Base-by-base conservation (phyloP, 139 green algal genomes). In the Tetradesmus lagerheimii region DNA sequence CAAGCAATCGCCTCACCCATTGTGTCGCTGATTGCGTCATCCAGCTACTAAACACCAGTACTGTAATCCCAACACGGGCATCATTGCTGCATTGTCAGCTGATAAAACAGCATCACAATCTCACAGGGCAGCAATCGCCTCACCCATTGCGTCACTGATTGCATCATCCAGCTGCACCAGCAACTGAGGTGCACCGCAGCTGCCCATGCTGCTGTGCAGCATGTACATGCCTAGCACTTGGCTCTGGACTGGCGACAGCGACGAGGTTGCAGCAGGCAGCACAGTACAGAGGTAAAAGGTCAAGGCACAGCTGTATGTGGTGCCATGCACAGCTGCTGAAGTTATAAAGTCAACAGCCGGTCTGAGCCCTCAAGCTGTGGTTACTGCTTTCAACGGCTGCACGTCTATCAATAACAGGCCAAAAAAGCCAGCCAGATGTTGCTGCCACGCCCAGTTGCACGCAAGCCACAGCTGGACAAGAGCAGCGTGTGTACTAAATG, bases 61-160 rank as follows among this genome's bases (percentile, higher is more conserved):
- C n/a, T n/a, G n/a, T n/a, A n/a, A n/a, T n/a, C n/a, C n/a, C n/a
- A n/a, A n/a, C n/a, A n/a, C n/a, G n/a, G n/a, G n/a, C n/a, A n/a
- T n/a, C n/a, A n/a, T n/a, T n/a, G n/a, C n/a, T n/a, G n/a, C n/a
- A n/a, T n/a, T n/a, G n/a, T n/a, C n/a, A n/a, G n/a, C n/a, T n/a
- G n/a, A n/a, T n/a, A n/a, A n/a, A n/a, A n/a, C n/a, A n/a, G n/a
- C n/a, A n/a, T n/a, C n/a, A n/a, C n/a, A n/a, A n/a, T n/a, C n/a
- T n/a, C n/a, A n/a, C n/a, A n/a, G n/a, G n/a, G n/a, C n/a, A 62
- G 47, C 8, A 62, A 62, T 37, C 37, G 18, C 76, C 83, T 57
- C 62, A 88, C 83, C 64, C 64, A 88, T 80, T 1, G 83, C 47
- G 64, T 88, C 83, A 43, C 83, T 88, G 27, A 88, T 81, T 12